These are phyloP conservation scores for Daedaleopsis sinensis DNA, from an alignment of 768 basidiomycete genomes.

Conservation along the genomic window DNA sequence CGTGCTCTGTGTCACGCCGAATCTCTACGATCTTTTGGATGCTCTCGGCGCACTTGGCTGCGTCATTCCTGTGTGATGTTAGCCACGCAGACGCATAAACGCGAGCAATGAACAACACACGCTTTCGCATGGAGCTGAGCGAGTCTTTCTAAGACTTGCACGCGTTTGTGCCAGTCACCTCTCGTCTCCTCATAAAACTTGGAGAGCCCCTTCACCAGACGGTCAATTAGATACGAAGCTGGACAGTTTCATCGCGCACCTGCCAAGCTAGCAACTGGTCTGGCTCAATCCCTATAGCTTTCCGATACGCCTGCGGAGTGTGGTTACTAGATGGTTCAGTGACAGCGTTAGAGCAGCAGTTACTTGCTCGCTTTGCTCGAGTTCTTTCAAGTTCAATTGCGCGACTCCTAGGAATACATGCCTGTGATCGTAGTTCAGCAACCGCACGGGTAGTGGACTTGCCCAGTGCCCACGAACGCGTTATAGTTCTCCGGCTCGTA, in stretches of 20 bases:
- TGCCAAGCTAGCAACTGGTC: constrained; percentile 83
- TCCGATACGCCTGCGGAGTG: constrained; percentile 69
- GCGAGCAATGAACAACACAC: constrained; percentile 43
- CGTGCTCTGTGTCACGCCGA: constrained; percentile 51
- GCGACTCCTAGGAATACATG: constrained; percentile 87
- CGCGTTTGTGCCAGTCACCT: constrained; percentile 57
- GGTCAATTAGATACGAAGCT: neutral
- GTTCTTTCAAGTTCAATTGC: constrained; percentile 70
- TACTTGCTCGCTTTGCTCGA: constrained; percentile 86
- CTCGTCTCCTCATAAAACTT: constrained; percentile 69
- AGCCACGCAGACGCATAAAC: neutral
- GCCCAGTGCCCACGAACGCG: constrained; percentile 59
- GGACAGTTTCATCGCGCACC: constrained; percentile 42
- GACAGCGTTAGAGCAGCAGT: constrained; percentile 29
- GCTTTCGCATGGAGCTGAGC: constrained; percentile 57
- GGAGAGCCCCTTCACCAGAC: constrained; percentile 60
- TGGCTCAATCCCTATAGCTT: constrained; percentile 71
- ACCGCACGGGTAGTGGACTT: neutral
- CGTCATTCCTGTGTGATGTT: constrained; percentile 59
- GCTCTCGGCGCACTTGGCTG: constrained; percentile 75
- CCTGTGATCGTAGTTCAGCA: constrained; percentile 40
- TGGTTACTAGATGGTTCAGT: constrained; percentile 19
- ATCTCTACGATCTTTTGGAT: constrained; percentile 77
- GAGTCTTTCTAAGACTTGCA: constrained; percentile 55
- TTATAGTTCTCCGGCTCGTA: constrained; percentile 85